Percentiles rank a stretch among this genome's conserved stretches.
Evolutionary conservation across 306 rosid genomes (phyloP).

Genomic region (Canavalia gladiata): DNA sequence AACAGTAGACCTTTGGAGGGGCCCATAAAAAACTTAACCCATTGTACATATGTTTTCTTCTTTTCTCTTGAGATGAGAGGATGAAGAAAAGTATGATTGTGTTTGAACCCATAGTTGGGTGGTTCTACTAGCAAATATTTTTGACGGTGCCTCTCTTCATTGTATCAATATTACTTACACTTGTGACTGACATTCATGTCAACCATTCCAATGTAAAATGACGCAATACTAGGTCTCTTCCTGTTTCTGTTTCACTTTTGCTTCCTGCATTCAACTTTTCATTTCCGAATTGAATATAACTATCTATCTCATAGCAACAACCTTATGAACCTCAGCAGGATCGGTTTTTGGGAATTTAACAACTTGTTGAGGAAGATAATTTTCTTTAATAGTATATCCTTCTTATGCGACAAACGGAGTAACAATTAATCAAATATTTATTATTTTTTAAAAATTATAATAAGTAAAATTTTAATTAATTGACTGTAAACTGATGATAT

Average conservation of each 20-base stretch:
- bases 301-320: too few relatives aligned
- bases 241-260: background rate
- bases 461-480: too few relatives aligned
- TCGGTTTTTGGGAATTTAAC: too few relatives aligned
- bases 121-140: background rate
- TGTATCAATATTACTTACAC: background rate
- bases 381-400: too few relatives aligned
- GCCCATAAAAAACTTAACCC: conserved; percentile 19
- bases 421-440: too few relatives aligned
- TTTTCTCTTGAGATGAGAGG: conserved; percentile 3
- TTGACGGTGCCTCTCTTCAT: background rate
- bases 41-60: conserved; percentile 37
- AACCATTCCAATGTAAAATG: background rate
- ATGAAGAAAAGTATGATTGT: conserved; percentile 18
- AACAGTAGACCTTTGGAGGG: background rate
- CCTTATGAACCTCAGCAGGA: too few relatives aligned
- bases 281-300: too few relatives aligned
- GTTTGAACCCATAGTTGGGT: background rate
- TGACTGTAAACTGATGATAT: too few relatives aligned
- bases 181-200: background rate
- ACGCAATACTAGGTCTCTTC: background rate
- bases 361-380: too few relatives aligned
- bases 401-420: too few relatives aligned
- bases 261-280: too few relatives aligned
- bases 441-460: too few relatives aligned